phyloP scores from a whole-genome alignment of 2,329 filamentous ascomycete genomes.

The Cordyceps fumosorosea region DNA sequence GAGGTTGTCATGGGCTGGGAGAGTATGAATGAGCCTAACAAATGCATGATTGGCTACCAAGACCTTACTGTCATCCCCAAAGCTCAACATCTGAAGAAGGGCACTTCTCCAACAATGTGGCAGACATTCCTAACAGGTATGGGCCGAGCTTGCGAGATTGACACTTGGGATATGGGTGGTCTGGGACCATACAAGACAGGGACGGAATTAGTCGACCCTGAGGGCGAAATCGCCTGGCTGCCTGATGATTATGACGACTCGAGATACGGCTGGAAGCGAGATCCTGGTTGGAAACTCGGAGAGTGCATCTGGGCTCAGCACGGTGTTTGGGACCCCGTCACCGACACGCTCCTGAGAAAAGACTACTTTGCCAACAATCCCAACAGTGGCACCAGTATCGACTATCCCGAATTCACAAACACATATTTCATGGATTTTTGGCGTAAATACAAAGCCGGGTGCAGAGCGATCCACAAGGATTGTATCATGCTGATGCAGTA shows the following conservation, averaged over 20 bases:
- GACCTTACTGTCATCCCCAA: slow-evolving; percentile 76
- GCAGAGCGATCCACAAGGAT: slow-evolving; percentile 69
- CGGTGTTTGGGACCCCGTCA: slow-evolving; percentile 82
- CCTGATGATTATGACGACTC: slow-evolving; percentile 76
- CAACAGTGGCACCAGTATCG: slow-evolving; percentile 61
- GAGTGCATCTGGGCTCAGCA: slow-evolving; percentile 96
- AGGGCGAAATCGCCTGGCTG: slow-evolving; percentile 80
- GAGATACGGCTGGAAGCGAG: slow-evolving; percentile 83
- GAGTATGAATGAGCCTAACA: slow-evolving; percentile 90
- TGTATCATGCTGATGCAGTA: slow-evolving; percentile 88
- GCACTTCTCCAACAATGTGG: slow-evolving; percentile 88
- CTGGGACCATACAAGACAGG: slow-evolving; percentile 90
- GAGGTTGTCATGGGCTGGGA: slow-evolving; percentile 93
- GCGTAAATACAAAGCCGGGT: slow-evolving; percentile 65
- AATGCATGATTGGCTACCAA: slow-evolving; percentile 75
- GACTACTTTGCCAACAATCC: slow-evolving; percentile 85
- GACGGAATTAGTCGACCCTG: slow-evolving; percentile 74
- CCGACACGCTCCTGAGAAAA: slow-evolving; percentile 70
- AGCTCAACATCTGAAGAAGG: slow-evolving; percentile 87
- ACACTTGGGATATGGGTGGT: slow-evolving; percentile 88
- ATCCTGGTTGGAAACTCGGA: slow-evolving; percentile 84
- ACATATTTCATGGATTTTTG: slow-evolving; percentile 86
- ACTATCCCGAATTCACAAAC: slow-evolving; percentile 84
- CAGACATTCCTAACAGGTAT: slow-evolving; percentile 90
- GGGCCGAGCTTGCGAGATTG: slow-evolving; percentile 80